phyloP scores from a whole-genome alignment of 305 asterid genomes.

The Rubia tinctorum region DNA sequence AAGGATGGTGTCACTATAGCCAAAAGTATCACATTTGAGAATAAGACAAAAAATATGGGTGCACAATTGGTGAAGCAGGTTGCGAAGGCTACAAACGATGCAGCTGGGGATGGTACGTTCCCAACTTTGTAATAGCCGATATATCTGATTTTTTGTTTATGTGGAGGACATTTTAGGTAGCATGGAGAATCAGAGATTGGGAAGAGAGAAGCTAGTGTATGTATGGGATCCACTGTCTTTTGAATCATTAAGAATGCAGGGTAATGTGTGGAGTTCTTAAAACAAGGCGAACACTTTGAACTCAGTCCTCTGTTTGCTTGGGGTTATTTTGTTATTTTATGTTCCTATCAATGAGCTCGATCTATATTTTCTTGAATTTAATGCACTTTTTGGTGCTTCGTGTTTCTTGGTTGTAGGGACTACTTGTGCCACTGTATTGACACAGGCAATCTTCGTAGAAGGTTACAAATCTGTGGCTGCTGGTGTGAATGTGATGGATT shows the following conservation, averaged over 20 bases:
- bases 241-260: neutral
- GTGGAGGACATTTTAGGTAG: neutral
- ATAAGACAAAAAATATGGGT: slow-evolving; percentile 73
- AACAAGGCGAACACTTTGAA: neutral
- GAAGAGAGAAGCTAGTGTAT: neutral
- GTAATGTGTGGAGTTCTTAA: neutral
- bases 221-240: neutral
- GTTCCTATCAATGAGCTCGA: neutral
- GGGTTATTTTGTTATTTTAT: neutral
- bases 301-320: neutral
- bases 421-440: slow-evolving; percentile 87
- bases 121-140: slow-evolving; percentile 11
- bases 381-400: neutral
- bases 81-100: slow-evolving; percentile 77
- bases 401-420: slow-evolving; percentile 57
- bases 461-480: slow-evolving; percentile 89
- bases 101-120: slow-evolving; percentile 87
- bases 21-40: slow-evolving; percentile 60
- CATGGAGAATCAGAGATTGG: neutral
- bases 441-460: slow-evolving; percentile 84
- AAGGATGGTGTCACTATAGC: slow-evolving; percentile 96
- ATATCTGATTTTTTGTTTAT: neutral
- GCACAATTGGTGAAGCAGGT: slow-evolving; percentile 91
- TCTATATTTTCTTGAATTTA: neutral
- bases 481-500: slow-evolving; percentile 86